Conservation (phyloP, 2,329 filamentous ascomycete species). For the Ophiostoma quercus region DNA sequence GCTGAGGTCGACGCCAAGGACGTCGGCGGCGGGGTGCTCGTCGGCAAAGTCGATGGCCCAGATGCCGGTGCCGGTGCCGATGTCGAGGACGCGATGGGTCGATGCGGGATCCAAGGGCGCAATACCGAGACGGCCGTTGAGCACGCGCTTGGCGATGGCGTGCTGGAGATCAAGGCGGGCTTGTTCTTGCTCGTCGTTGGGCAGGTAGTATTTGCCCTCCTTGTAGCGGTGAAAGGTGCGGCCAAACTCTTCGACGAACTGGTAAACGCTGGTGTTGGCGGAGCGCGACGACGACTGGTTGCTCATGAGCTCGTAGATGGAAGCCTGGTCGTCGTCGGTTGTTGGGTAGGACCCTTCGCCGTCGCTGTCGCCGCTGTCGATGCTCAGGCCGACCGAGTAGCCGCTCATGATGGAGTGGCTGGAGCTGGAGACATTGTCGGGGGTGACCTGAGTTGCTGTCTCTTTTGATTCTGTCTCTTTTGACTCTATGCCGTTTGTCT, state of each 20-base stretch:
- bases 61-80: constrained; percentile 26
- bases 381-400: constrained; percentile 20
- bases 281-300: constrained; percentile 19
- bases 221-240: constrained; percentile 25
- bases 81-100: constrained; percentile 22
- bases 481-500: not conserved
- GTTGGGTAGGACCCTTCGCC: constrained; percentile 6
- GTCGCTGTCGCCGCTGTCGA: not conserved
- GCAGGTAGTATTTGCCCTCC: constrained; percentile 25
- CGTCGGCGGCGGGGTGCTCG: constrained; percentile 34
- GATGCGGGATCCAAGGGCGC: constrained; percentile 19
- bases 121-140: constrained; percentile 15
- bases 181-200: constrained; percentile 25
- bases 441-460: not conserved
- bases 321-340: constrained; percentile 20
- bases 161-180: constrained; percentile 25
- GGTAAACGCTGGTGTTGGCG: constrained; percentile 20
- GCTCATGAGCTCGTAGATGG: constrained; percentile 21
- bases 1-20: constrained; percentile 45
- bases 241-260: constrained; percentile 25
- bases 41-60: constrained; percentile 26
- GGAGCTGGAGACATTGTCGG: not conserved
- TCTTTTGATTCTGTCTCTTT: not conserved
- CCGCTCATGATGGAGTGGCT: constrained; percentile 19
- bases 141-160: constrained; percentile 18